phyloP scores from a whole-genome alignment of 305 asterid genomes.

The Fraxinus baroniana region DNA sequence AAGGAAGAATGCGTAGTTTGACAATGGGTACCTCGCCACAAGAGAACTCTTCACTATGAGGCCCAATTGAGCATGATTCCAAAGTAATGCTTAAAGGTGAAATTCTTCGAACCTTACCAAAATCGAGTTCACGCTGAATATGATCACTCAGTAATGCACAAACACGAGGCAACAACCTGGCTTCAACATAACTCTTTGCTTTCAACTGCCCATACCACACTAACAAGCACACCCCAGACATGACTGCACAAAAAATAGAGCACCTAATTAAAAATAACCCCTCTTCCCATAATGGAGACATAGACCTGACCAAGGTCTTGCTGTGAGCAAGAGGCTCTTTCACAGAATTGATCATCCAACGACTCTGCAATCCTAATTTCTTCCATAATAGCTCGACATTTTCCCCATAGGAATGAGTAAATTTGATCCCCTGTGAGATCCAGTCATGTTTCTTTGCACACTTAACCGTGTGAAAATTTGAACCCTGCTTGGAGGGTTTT shows the following conservation, averaged over 20 bases:
- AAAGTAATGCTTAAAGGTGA: constrained; percentile 91
- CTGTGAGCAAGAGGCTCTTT: constrained; percentile 63
- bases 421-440: constrained; percentile 59
- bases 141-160: constrained; percentile 66
- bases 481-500: constrained; percentile 37
- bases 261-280: constrained; percentile 87
- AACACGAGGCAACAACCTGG: constrained; percentile 77
- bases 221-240: constrained; percentile 81
- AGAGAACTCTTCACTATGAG: constrained; percentile 87
- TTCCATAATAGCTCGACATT: constrained; percentile 66
- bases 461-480: constrained; percentile 41
- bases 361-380: constrained; percentile 57
- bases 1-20: constrained; percentile 85
- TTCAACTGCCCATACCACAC: constrained; percentile 82
- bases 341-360: constrained; percentile 63
- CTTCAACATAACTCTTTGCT: constrained; percentile 76
- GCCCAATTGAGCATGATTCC: constrained; percentile 93
- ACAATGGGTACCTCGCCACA: constrained; percentile 81
- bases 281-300: constrained; percentile 84
- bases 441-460: constrained; percentile 70
- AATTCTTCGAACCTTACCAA: constrained; percentile 83
- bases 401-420: constrained; percentile 63
- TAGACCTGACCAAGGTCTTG: constrained; percentile 59
- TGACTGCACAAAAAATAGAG: constrained; percentile 69
- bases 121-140: constrained; percentile 81